Evolutionary conservation across 768 basidiomycete genomes (phyloP).

Genomic region (Kwoniella sp.): DNA sequence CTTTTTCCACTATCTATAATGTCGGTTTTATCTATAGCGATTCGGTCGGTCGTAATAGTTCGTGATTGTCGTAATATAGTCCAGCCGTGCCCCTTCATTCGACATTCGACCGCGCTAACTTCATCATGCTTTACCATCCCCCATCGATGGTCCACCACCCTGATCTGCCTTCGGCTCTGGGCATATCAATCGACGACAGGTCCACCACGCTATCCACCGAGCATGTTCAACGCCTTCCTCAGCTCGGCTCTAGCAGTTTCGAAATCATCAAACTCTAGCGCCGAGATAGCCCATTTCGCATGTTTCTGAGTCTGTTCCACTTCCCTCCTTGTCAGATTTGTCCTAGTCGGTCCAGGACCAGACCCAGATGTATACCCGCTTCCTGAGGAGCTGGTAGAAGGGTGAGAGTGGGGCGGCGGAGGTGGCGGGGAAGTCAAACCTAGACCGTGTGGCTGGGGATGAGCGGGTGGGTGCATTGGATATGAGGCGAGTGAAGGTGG

Average conservation of each 20-base stretch:
- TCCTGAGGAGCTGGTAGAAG: neutral
- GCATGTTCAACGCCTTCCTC: constrained; percentile 65
- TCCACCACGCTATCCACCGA: constrained; percentile 55
- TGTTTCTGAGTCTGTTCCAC: constrained; percentile 84
- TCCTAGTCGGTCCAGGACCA: constrained; percentile 26
- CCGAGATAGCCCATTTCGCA: constrained; percentile 86
- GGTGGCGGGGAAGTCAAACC: constrained; percentile 37
- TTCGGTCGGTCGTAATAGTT: neutral
- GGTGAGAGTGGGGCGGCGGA: constrained; percentile 17
- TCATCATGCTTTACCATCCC: too few species aligned
- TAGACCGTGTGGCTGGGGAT: constrained; percentile 31
- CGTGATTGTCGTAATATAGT: neutral
- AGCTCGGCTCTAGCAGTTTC: constrained; percentile 84
- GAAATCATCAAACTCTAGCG: constrained; percentile 93
- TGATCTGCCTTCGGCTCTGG: too few species aligned
- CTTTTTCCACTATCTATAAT: too few species aligned
- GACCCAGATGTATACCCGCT: neutral
- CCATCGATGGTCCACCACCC: too few species aligned
- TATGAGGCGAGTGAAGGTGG: constrained; percentile 42
- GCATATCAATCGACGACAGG: too few species aligned
- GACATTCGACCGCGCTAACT: too few species aligned
- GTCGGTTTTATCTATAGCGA: neutral
- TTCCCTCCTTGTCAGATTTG: constrained; percentile 53
- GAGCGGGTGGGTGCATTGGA: constrained; percentile 33
- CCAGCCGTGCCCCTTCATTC: too few species aligned